Evolutionary conservation across 768 basidiomycete species (phyloP).

Genomic region (Udeniomyces megalosporus): DNA sequence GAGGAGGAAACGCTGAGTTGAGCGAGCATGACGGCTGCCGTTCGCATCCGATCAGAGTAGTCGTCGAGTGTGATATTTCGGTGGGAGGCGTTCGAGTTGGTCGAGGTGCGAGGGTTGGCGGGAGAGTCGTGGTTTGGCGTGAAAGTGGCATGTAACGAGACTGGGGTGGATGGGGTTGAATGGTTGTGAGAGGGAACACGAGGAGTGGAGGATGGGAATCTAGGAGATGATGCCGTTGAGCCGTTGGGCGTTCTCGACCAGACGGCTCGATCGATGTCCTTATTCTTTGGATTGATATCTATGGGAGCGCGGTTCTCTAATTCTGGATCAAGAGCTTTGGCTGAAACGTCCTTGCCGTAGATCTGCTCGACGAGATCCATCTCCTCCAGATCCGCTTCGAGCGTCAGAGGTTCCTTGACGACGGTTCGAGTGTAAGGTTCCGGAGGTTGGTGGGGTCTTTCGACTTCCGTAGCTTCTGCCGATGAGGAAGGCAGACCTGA

Average conservation of each 20-base stretch:
- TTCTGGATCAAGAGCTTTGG: constrained; percentile 3
- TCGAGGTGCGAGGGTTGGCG: neutral
- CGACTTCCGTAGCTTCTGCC: neutral
- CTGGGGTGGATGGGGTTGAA: neutral
- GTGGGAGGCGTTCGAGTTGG: constrained; percentile 14
- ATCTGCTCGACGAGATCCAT: constrained; percentile 94
- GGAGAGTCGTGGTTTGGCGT: neutral
- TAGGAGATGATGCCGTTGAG: neutral
- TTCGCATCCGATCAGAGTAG: constrained; percentile 96
- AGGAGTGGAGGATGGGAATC: neutral
- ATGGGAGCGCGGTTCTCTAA: neutral
- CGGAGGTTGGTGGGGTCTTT: neutral
- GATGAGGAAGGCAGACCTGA: neutral
- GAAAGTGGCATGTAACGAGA: neutral
- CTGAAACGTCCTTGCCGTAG: constrained; percentile 42
- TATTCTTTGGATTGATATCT: constrained; percentile 11
- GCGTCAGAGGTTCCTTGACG: neutral
- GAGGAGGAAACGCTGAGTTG: constrained; percentile 58
- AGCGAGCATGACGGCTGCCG: constrained; percentile 94
- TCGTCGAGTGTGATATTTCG: constrained; percentile 68
- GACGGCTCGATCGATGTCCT: constrained; percentile 14
- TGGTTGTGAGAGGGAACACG: neutral
- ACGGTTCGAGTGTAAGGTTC: neutral
- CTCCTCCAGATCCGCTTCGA: constrained; percentile 41
- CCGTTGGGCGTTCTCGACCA: constrained; percentile 6